Conservation (phyloP, 345 rosid species). For the Cardamine resedifolia region DNA sequence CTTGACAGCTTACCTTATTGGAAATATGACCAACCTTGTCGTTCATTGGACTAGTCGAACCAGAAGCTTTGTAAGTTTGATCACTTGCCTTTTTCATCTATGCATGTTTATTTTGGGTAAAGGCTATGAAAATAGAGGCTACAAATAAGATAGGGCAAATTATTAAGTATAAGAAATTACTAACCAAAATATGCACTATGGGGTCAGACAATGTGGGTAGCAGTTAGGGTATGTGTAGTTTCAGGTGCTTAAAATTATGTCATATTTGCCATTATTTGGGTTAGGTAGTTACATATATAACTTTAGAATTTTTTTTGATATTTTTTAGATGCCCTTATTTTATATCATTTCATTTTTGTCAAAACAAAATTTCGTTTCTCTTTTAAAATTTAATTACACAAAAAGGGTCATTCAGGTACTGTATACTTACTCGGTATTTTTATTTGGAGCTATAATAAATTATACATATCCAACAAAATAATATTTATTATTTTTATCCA, state of each 20-base stretch:
- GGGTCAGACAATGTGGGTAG: not conserved
- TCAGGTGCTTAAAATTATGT: not conserved
- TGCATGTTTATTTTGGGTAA: not conserved
- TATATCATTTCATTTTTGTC: not conserved
- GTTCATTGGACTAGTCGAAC: slow-evolving; percentile 99
- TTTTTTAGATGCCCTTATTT: no score
- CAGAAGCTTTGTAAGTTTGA: slow-evolving; percentile 67
- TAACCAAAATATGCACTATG: not conserved
- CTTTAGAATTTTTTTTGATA: no score
- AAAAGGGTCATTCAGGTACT: no score
- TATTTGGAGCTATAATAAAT: not conserved
- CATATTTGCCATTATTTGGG: not conserved
- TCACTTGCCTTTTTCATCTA: slow-evolving; percentile 24
- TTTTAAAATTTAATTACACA: no score
- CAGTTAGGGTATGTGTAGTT: not conserved
- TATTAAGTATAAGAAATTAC: not conserved
- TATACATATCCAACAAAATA: no score
- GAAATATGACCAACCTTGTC: slow-evolving; percentile 97
- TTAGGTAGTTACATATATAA: not conserved
- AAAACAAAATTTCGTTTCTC: no score
- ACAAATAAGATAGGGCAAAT: not conserved
- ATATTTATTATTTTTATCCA: no score
- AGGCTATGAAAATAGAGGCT: not conserved
- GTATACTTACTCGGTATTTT: no score
- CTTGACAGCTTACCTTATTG: slow-evolving; percentile 88